Evolutionary conservation across 1,139 yeast genomes (phyloP).

Genomic region (Hyphopichia burtonii): DNA sequence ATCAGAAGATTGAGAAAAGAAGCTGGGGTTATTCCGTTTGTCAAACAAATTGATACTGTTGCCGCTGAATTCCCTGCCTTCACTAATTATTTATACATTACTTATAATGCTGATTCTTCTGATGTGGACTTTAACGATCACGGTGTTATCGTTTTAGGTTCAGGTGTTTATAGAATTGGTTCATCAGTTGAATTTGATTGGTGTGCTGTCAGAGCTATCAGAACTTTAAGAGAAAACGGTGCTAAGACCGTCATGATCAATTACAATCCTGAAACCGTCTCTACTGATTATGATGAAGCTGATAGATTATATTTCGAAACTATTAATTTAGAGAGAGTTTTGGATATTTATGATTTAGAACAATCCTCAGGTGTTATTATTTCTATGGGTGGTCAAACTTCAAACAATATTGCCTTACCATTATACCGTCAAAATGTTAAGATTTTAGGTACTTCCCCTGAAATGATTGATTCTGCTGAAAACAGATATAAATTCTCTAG

Average conservation of each 20-base stretch:
- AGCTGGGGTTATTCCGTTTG: conserved; percentile 84
- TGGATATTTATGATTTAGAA: conserved; percentile 94
- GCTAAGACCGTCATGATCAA: conserved; percentile 93
- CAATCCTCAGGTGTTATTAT: conserved; percentile 89
- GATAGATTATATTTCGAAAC: conserved; percentile 96
- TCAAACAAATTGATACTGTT: conserved; percentile 92
- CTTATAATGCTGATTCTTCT: conserved; percentile 86
- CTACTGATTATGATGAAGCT: conserved; percentile 97
- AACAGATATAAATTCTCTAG: conserved; percentile 97
- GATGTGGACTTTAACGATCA: conserved; percentile 85
- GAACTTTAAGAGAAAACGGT: conserved; percentile 86
- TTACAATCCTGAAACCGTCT: conserved; percentile 97
- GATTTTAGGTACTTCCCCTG: conserved; percentile 96
- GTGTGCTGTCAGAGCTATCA: conserved; percentile 98
- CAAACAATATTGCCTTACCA: conserved; percentile 93
- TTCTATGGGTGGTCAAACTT: conserved; percentile 99
- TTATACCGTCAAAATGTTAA: conserved; percentile 94
- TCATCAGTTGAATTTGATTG: conserved; percentile 98
- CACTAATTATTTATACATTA: conserved; percentile 93
- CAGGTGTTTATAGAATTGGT: conserved; percentile 98
- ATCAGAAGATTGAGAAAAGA: conserved; percentile 79
- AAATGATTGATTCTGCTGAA: conserved; percentile 98
- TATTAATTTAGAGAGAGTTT: conserved; percentile 88
- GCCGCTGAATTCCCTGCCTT: conserved; percentile 99
- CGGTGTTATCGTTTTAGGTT: conserved; percentile 93